Base-by-base conservation (phyloP, 2,329 filamentous ascomycete genomes). In the Beauveria asiatica region DNA sequence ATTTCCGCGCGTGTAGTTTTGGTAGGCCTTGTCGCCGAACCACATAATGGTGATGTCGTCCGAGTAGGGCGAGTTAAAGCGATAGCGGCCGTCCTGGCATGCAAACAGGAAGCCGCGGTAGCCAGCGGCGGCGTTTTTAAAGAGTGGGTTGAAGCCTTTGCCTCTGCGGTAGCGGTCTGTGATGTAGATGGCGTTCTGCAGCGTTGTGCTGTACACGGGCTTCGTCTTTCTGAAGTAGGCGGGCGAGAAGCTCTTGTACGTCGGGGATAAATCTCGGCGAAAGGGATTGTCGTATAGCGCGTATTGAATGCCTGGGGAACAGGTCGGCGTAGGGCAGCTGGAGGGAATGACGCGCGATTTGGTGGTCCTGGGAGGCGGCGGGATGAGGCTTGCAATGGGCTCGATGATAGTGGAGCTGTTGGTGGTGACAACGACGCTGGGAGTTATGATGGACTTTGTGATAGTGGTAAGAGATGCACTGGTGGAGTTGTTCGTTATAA, bases 41-140 rank as follows among this genome's bases (percentile, higher is more conserved):
- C 59, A 61, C 54, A 63, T 51, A 19, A 63, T 44, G 23, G 62
- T 63, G 27, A 63, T 63, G 33, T 63, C 59, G 37, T 63, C 62
- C 17, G 55, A 61, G 54, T 60, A 61, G 5, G 59, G 51, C 48
- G 62, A 63, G 33, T 52, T 52, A 21, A 63, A 61, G 11, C n/a
- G 19, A 48, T 61, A 63, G 19, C n/a, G 46, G 25, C 62, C 62
- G n/a, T 48, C 19, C 48, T 59, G 39, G 55, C 59, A 63, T 1
- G 62, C 62, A 25, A 59, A 63, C 11, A 63, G 45, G 55, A 56
- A 63, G 41, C 51, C 53, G 33, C 61, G 61, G 23, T 62, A 61
- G 23, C 42, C 51, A n/a, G 52, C 54, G 16, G 54, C 59, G 17
- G 59, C 62, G 41, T 63, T 54, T n/a, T 27, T 30, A 11, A 61